Conservation (phyloP, 306 rosid species). For the Prunus campanulata region DNA sequence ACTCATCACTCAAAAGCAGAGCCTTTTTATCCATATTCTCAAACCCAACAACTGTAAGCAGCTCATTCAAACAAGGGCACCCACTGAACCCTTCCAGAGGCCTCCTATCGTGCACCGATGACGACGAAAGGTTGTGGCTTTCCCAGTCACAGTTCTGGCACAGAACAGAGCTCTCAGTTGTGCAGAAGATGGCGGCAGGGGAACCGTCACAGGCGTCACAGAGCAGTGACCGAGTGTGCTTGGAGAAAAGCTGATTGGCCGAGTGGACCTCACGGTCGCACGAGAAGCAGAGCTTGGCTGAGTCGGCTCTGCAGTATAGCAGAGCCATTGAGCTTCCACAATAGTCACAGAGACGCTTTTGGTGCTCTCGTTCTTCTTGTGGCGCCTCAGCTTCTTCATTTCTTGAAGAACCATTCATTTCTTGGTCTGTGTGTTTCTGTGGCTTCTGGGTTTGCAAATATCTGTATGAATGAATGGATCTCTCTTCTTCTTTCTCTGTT, state of each 20-base stretch:
- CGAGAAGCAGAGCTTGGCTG: slow-evolving; percentile 79
- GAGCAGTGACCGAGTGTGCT: slow-evolving; percentile 73
- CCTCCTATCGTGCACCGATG: slow-evolving; percentile 54
- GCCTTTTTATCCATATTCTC: slow-evolving; percentile 53
- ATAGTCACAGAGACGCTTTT: slow-evolving; percentile 51
- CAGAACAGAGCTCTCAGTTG: slow-evolving; percentile 61
- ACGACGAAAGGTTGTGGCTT: slow-evolving; percentile 38
- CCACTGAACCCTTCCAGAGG: slow-evolving; percentile 79
- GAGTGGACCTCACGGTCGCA: slow-evolving; percentile 86
- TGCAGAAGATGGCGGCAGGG: slow-evolving; percentile 83
- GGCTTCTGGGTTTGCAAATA: neutral
- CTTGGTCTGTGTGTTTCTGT: neutral
- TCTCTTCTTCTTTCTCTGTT: neutral
- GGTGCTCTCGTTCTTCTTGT: neutral
- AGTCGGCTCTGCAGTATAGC: slow-evolving; percentile 82
- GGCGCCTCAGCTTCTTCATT: neutral
- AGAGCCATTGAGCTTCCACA: slow-evolving; percentile 56
- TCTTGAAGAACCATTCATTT: slow-evolving; percentile 28
- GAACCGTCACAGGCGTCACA: slow-evolving; percentile 64
- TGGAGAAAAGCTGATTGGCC: slow-evolving; percentile 74
- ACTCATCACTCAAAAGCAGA: slow-evolving; percentile 32
- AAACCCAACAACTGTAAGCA: slow-evolving; percentile 53
- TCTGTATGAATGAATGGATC: neutral
- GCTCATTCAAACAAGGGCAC: slow-evolving; percentile 58
- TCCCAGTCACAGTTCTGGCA: slow-evolving; percentile 97